A percentile compares a stretch with the other conserved stretches of the same genome.
Evolutionary conservation across 179 eudicot species (phyloP).

Genomic region (Vitellaria paradoxa): DNA sequence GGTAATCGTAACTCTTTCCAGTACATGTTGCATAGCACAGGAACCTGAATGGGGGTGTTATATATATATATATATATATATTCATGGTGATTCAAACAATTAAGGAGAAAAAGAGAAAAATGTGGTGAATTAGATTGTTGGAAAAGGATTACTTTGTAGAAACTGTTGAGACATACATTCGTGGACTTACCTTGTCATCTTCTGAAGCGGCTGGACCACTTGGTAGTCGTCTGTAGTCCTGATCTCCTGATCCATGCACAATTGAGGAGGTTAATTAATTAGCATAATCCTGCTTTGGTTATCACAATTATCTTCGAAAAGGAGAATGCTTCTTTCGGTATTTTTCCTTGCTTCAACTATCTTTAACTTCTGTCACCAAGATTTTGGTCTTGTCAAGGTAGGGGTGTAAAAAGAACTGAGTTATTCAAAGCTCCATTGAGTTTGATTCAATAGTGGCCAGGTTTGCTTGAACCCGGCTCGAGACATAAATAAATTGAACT

Average conservation of each 20-base stretch:
- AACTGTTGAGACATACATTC: background rate
- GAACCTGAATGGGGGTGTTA: slow-evolving; percentile 30
- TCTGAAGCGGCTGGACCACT: slow-evolving; percentile 36
- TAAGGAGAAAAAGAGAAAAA: background rate
- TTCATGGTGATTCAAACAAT: slow-evolving; percentile 5
- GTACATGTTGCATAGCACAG: slow-evolving; percentile 37
- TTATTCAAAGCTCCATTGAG: no score
- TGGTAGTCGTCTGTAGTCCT: slow-evolving; percentile 54
- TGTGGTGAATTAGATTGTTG: background rate
- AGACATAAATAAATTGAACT: no score
- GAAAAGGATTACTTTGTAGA: background rate
- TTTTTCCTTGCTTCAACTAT: background rate
- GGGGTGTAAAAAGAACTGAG: no score
- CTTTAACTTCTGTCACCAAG: background rate
- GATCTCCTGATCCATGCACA: slow-evolving; percentile 27
- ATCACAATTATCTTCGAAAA: background rate
- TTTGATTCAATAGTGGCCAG: no score
- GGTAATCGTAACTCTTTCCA: slow-evolving; percentile 63
- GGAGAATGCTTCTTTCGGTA: background rate
- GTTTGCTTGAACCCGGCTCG: no score
- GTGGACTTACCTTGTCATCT: slow-evolving; percentile 35
- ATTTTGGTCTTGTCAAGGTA: no score
- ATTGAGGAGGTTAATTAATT: background rate
- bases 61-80: background rate
- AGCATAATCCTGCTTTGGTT: background rate